Evolutionary conservation across 108 stramenopile species (phyloP).

Genomic region (Ochromonas danica): DNA sequence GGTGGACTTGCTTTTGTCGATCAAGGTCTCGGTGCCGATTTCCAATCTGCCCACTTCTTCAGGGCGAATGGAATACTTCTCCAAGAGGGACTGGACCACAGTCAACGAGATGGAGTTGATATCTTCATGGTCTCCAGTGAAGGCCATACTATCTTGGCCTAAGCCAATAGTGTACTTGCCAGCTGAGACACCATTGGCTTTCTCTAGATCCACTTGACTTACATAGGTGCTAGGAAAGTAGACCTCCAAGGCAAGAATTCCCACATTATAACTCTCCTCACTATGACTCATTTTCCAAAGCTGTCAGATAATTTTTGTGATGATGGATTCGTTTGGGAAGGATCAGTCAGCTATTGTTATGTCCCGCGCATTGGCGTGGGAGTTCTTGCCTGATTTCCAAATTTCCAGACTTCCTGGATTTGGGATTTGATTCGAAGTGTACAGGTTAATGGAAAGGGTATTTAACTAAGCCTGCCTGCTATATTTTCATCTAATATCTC

Average conservation of each 20-base stretch:
- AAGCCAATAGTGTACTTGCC: slow-evolving; percentile 92
- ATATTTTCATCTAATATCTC: too few species aligned
- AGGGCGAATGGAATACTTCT: slow-evolving; percentile 87
- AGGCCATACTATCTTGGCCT: slow-evolving; percentile 88
- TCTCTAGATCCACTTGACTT: slow-evolving; percentile 77
- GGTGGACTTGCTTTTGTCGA: slow-evolving; percentile 93
- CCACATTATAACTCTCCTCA: too few species aligned
- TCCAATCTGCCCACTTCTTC: slow-evolving; percentile 71
- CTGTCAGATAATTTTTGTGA: too few species aligned
- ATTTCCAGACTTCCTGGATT: too few species aligned
- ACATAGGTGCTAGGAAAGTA: slow-evolving; percentile 93
- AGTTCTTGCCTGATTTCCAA: too few species aligned
- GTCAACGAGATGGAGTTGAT: slow-evolving; percentile 87
- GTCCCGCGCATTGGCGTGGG: too few species aligned
- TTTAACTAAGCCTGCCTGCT: too few species aligned
- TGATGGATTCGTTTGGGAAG: too few species aligned
- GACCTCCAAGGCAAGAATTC: slow-evolving; percentile 88
- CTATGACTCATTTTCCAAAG: too few species aligned
- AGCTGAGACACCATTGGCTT: slow-evolving; percentile 73
- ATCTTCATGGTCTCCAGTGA: slow-evolving; percentile 76
- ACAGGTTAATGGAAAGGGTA: too few species aligned
- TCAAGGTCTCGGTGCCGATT: slow-evolving; percentile 92
- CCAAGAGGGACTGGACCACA: slow-evolving; percentile 80
- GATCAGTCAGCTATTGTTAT: too few species aligned
- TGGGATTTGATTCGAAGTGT: too few species aligned